Evolutionary conservation across 2,329 filamentous ascomycete genomes (phyloP).

Genomic region (Hymenoscyphus fraxineus): DNA sequence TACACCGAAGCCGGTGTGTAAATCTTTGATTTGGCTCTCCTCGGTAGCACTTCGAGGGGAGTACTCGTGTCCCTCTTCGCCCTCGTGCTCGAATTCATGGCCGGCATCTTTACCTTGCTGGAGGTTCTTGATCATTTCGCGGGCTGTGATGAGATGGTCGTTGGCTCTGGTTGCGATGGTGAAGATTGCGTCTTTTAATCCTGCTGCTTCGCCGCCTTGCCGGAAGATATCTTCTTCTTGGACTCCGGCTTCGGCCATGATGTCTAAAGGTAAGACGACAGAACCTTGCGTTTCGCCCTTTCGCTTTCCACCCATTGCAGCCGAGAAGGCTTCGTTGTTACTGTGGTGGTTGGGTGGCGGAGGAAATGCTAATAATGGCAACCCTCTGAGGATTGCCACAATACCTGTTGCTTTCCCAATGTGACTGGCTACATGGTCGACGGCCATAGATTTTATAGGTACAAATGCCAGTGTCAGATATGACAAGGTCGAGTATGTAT

Average conservation of each 20-base stretch:
- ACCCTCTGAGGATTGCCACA: slow-evolving; percentile 75
- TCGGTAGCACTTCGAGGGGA: slow-evolving; percentile 33
- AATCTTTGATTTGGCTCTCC: slow-evolving; percentile 45
- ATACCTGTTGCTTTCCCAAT: slow-evolving; percentile 94
- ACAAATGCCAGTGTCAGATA: slow-evolving; percentile 81
- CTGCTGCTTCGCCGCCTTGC: slow-evolving; percentile 70
- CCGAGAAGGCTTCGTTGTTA: slow-evolving; percentile 43
- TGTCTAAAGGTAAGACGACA: slow-evolving; percentile 78
- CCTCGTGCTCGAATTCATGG: slow-evolving; percentile 85
- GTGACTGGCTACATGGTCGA: slow-evolving; percentile 91
- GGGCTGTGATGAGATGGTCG: slow-evolving; percentile 89
- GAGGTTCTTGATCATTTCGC: slow-evolving; percentile 84
- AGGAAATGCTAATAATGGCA: slow-evolving; percentile 83
- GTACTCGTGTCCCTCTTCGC: slow-evolving; percentile 65
- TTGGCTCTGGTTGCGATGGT: slow-evolving; percentile 88
- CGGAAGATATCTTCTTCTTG: slow-evolving; percentile 88
- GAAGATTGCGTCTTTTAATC: slow-evolving; percentile 86
- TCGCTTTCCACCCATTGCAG: slow-evolving; percentile 38
- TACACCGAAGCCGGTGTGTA: slow-evolving; percentile 70
- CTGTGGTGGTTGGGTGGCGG: slow-evolving; percentile 58
- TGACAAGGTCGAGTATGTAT: slow-evolving; percentile 88
- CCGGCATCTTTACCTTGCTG: slow-evolving; percentile 69
- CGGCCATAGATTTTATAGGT: slow-evolving; percentile 74
- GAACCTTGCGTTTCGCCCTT: slow-evolving; percentile 50
- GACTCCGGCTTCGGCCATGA: slow-evolving; percentile 79